phyloP scores from a whole-genome alignment of 2,329 filamentous ascomycete genomes.

The Phialophora verrucosa region DNA sequence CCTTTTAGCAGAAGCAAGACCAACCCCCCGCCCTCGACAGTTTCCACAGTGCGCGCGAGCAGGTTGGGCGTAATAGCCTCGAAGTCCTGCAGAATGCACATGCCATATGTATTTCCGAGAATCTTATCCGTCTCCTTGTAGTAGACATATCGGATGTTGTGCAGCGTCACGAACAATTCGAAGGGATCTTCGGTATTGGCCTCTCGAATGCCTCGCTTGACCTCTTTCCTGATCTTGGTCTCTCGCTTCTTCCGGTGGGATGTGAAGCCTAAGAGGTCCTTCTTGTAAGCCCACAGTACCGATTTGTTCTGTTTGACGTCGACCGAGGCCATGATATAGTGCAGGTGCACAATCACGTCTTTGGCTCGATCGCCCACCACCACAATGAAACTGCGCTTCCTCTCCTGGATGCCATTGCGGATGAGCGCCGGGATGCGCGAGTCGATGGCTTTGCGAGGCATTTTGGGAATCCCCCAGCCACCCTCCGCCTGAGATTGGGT shows the following conservation, averaged over 20 bases:
- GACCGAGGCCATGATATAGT: slow-evolving; percentile 88
- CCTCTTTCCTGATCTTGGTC: slow-evolving; percentile 96
- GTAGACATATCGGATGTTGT: slow-evolving; percentile 98
- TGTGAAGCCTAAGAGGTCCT: slow-evolving; percentile 91
- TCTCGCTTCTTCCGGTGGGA: slow-evolving; percentile 98
- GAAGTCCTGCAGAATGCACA: slow-evolving; percentile 98
- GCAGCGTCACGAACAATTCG: slow-evolving; percentile 93
- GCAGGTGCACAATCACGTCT: slow-evolving; percentile 93
- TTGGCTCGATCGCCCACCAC: slow-evolving; percentile 93
- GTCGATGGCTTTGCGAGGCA: slow-evolving; percentile 68
- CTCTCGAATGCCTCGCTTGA: slow-evolving; percentile 92
- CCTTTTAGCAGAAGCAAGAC: slow-evolving; percentile 91
- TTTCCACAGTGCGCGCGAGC: slow-evolving; percentile 92
- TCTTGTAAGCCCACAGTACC: slow-evolving; percentile 98
- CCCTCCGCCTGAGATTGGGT: slow-evolving; percentile 25
- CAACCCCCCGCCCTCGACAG: slow-evolving; percentile 92
- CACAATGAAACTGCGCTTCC: slow-evolving; percentile 98
- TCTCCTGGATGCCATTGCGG: slow-evolving; percentile 86
- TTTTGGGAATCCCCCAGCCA: slow-evolving; percentile 38
- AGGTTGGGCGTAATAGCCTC: slow-evolving; percentile 98
- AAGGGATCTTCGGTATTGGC: slow-evolving; percentile 93
- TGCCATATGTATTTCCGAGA: slow-evolving; percentile 94
- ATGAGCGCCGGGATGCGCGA: slow-evolving; percentile 90
- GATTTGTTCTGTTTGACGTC: slow-evolving; percentile 96
- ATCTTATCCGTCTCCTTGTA: slow-evolving; percentile 99